Conservation (phyloP, 2,329 filamentous ascomycete genomes). For the Periconia digitata region DNA sequence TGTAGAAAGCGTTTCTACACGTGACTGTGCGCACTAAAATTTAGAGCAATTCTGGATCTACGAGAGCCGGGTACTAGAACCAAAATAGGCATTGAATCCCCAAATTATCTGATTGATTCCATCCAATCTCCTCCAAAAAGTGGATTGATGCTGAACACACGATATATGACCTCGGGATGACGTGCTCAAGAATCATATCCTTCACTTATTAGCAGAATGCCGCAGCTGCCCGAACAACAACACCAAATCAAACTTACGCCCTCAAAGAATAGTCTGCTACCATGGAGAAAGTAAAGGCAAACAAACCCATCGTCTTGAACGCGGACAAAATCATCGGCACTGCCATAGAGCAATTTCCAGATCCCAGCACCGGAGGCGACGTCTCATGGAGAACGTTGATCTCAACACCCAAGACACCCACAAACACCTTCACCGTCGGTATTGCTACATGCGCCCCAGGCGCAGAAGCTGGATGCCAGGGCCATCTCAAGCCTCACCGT, state of each 20-base stretch:
- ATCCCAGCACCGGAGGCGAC: constrained; percentile 14
- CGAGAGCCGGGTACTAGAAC: no score
- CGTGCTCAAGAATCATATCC: not conserved
- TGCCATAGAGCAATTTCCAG: not conserved
- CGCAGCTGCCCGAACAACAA: not conserved
- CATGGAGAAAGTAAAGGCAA: not conserved
- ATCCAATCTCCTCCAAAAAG: no score
- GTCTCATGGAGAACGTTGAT: constrained; percentile 47
- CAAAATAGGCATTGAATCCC: no score
- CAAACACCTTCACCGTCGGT: constrained; percentile 42
- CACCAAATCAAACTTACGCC: not conserved
- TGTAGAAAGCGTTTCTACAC: no score
- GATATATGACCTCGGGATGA: not conserved
- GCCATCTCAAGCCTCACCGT: constrained; percentile 42
- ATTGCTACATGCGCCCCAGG: constrained; percentile 39
- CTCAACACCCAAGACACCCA: constrained; percentile 36
- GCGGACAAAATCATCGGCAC: not conserved
- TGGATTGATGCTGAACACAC: not conserved
- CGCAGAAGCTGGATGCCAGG: constrained; percentile 9
- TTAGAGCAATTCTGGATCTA: no score
- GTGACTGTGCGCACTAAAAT: no score
- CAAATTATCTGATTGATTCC: no score
- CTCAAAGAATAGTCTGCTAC: not conserved
- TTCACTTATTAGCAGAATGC: not conserved
- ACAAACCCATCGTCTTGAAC: not conserved